Base-by-base conservation (phyloP, 2,329 filamentous ascomycete species). In the Drechslerella stenobrocha region DNA sequence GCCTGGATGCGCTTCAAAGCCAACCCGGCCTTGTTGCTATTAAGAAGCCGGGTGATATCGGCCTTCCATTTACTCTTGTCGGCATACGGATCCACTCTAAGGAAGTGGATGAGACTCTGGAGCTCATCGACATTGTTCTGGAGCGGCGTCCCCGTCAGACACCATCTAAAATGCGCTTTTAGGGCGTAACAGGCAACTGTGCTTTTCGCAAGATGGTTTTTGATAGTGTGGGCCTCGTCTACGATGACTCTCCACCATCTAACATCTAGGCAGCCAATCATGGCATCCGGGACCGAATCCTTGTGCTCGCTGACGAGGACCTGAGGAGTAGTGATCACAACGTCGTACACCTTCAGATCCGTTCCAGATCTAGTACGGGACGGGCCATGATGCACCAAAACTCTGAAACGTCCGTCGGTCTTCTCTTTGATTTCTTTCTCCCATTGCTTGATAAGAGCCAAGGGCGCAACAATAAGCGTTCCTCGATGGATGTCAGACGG, bases 51-150 rank as follows among this genome's bases (percentile, higher is more conserved):
- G 53, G 90, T 91, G 65, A 98, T 98, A 61, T 95, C 87, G 13
- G 91, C 87, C 72, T 92, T 91, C 92, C 93, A 98, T 65, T 87
- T 84, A 7, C 83, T 82, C 18, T 96, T 80, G 58, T 96, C 86
- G 73, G 95, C 87, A 74, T 93, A 97, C 0, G 93, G 93, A 72
- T 88, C 87, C 74, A 98, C 96, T 13, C 89, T 86, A 34, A 98
- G 81, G 76, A 98, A 98, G 69, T 87, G 89, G 75, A 98, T 89
- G 55, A 98, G 79, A 71, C 90, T 95, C 75, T 98, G 93, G 52
- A 98, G 79, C 76, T 98, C 93, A 71, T 98, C 93, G 3, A 98
- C 83, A 73, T 96, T 97, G 77, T 98, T 98, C 75, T 98, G 93
- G 87, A 98, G 90, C 0, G 93, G 93, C 1, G 93, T 98, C 53